Conservation (phyloP, 1,284 basidiomycete species). For the Puccinia novopanici region DNA sequence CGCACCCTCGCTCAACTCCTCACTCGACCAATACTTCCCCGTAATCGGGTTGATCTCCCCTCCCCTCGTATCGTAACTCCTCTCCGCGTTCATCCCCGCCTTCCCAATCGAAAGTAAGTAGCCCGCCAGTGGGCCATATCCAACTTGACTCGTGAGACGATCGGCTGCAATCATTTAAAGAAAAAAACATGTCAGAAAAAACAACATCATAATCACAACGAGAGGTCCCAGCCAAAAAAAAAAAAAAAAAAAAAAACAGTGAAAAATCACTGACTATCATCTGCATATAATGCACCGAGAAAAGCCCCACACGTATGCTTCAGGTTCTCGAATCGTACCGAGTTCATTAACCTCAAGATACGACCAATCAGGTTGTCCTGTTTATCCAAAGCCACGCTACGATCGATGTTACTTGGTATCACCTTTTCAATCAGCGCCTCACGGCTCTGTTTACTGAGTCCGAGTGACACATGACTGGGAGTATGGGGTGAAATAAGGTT, state of each 20-base stretch:
- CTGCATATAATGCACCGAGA: conserved; percentile 19
- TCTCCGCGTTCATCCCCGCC: no score
- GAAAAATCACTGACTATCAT: conserved; percentile 16
- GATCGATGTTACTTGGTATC: conserved; percentile 20
- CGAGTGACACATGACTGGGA: neutral
- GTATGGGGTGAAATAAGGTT: conserved; percentile 33
- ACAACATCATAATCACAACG: no score
- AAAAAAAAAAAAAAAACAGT: neutral
- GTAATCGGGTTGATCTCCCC: no score
- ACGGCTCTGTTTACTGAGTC: conserved; percentile 3
- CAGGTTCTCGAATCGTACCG: conserved; percentile 20
- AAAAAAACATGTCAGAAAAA: neutral
- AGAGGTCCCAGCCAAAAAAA: no score
- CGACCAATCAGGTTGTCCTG: conserved; percentile 35
- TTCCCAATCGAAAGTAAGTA: conserved; percentile 42
- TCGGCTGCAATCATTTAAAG: conserved; percentile 7
- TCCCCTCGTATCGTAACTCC: no score
- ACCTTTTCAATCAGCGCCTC: conserved; percentile 24
- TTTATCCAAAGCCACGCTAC: conserved; percentile 31
- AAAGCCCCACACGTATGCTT: conserved; percentile 26
- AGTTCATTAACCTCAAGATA: conserved; percentile 40
- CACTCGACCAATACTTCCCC: no score
- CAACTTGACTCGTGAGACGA: conserved; percentile 31
- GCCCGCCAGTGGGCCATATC: conserved; percentile 42
- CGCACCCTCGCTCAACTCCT: no score